Evolutionary conservation across 345 rosid genomes (phyloP).

Genomic region (Citrus sp.): DNA sequence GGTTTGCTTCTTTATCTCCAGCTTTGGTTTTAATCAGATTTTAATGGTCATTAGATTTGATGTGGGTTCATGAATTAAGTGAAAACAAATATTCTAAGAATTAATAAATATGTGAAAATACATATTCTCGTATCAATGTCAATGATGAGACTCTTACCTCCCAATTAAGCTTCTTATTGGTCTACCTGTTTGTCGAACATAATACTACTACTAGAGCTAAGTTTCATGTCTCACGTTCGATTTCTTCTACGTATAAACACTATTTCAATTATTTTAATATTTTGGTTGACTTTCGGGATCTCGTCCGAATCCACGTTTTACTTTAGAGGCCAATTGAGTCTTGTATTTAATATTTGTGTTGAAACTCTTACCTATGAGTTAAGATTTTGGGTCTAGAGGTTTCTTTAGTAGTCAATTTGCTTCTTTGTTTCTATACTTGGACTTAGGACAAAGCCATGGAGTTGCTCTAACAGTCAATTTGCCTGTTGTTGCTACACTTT

Average conservation of each 20-base stretch:
- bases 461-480: neutral
- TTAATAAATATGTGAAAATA: neutral
- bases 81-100: neutral
- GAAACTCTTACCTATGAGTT: too few relatives aligned
- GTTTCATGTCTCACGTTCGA: too few relatives aligned
- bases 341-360: too few relatives aligned
- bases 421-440: neutral
- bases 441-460: neutral
- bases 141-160: neutral
- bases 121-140: neutral
- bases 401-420: neutral
- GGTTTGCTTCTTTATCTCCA: constrained; percentile 37
- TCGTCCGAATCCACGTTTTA: too few relatives aligned
- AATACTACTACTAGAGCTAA: too few relatives aligned
- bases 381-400: neutral
- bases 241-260: too few relatives aligned
- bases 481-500: neutral
- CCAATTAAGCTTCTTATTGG: too few relatives aligned
- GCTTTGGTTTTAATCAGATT: neutral
- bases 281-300: too few relatives aligned
- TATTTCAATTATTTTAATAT: too few relatives aligned
- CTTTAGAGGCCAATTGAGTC: too few relatives aligned
- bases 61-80: neutral
- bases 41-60: neutral
- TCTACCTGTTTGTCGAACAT: too few relatives aligned